phyloP scores from a whole-genome alignment of 2,329 filamentous ascomycete genomes.

The Calycina marina region DNA sequence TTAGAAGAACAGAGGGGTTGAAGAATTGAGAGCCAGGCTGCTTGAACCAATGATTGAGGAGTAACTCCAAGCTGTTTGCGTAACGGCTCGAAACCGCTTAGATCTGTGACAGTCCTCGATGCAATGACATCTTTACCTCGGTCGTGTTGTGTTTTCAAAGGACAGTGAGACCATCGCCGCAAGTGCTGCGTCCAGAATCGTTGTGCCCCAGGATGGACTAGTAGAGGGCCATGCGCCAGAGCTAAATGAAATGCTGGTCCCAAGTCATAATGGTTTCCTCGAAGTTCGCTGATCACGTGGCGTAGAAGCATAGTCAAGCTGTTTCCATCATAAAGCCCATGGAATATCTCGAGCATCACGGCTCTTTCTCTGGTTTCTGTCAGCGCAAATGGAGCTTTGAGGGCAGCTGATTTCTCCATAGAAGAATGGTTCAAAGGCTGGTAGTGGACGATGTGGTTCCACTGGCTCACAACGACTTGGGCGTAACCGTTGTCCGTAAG shows the following conservation, averaged over 20 bases:
- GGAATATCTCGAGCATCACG: constrained; percentile 60
- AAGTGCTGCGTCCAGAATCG: constrained; percentile 47
- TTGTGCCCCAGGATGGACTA: constrained; percentile 29
- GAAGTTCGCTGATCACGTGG: constrained; percentile 31
- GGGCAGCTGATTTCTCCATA: constrained; percentile 14
- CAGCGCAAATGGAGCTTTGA: constrained; percentile 16
- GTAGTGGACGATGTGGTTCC: constrained; percentile 29
- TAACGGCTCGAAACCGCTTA: constrained; percentile 32
- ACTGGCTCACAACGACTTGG: constrained; percentile 47
- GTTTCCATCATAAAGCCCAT: constrained; percentile 75
- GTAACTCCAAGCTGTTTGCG: constrained; percentile 54
- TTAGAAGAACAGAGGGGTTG: constrained; percentile 31
- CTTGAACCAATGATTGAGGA: constrained; percentile 65
- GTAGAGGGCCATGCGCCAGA: constrained; percentile 55
- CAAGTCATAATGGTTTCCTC: constrained; percentile 14
- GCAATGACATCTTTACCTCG: constrained; percentile 11
- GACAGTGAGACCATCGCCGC: constrained; percentile 10
- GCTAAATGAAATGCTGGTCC: constrained; percentile 50
- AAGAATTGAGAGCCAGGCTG: constrained; percentile 54
- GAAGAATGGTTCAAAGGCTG: constrained; percentile 15
- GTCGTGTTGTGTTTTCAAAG: constrained; percentile 4
- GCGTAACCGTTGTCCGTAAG: constrained; percentile 61
- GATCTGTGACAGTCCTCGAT: constrained; percentile 21
- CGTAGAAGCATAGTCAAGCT: constrained; percentile 57
- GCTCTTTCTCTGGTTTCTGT: constrained; percentile 10